phyloP scores from a whole-genome alignment of 2,329 filamentous ascomycete species.

The Fusarium proliferatum region DNA sequence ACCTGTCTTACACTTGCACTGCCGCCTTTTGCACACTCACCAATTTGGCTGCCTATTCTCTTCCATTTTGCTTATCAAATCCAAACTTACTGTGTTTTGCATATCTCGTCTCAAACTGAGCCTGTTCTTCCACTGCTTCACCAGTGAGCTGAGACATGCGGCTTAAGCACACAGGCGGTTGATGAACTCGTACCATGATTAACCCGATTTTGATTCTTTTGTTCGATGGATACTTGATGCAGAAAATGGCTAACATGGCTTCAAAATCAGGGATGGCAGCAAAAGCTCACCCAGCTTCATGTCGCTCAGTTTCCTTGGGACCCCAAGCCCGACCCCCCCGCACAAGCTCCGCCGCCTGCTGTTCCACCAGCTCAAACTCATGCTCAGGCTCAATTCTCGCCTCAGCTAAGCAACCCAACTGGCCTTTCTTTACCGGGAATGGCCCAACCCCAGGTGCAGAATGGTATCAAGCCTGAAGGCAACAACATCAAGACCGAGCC shows the following conservation, averaged over 20 bases:
- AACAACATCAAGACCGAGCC: conserved; percentile 60
- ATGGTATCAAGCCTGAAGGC: conserved; percentile 59
- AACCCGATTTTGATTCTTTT: background rate
- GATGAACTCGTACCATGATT: background rate
- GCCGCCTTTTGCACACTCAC: background rate
- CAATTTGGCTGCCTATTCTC: background rate
- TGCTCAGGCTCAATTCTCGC: conserved; percentile 48
- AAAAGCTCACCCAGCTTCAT: conserved; percentile 84
- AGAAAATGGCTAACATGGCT: conserved; percentile 37
- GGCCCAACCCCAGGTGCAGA: conserved; percentile 45
- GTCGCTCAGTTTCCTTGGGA: conserved; percentile 97
- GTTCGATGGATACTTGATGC: background rate
- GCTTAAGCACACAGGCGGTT: background rate
- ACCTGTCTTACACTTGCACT: conserved; percentile 23
- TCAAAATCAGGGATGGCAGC: conserved; percentile 83
- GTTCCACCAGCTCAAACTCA: conserved; percentile 41
- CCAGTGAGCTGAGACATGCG: background rate
- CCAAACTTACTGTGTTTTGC: background rate
- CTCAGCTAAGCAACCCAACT: conserved; percentile 41
- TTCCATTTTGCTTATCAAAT: background rate
- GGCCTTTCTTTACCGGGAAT: conserved; percentile 47
- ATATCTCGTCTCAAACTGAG: background rate
- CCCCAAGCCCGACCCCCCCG: conserved; percentile 76
- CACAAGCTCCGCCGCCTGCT: conserved; percentile 50
- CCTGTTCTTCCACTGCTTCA: background rate